Evolutionary conservation across 192 early-diverging fungal species (phyloP), one percentile per base, ranked within the genome.

Genomic region (Entomortierella chlamydospora): DNA sequence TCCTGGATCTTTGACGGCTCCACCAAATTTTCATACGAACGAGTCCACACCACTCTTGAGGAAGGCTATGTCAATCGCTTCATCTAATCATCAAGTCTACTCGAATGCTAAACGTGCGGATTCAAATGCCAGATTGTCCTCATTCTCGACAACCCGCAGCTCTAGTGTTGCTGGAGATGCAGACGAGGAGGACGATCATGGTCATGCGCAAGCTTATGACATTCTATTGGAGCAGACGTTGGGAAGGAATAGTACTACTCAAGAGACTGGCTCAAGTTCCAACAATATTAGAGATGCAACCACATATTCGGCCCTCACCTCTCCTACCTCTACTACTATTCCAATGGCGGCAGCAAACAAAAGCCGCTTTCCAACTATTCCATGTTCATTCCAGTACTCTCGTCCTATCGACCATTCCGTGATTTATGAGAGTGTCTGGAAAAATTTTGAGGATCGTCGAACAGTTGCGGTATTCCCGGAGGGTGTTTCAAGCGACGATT

Each of bases 381-480:
- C 77, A 20, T 81, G 76, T 54, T 37, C 72, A 8, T 83, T 71
- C 42, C 64, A 72, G 41, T 83, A 68, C 31, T 72, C 77, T 17
- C 70, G 70, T 22, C 74, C 70, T 42, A 73, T 80, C 30, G 71
- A 78, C 23, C 76, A 83, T 42, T 74, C 76, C 28, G 58, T 73
- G 51, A 74, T 83, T 29, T 83, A 83, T 39, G 72, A 78, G 22
- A 73, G 71, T 49, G 82, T 83, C 4, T 81, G 78, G 63, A 70
- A 81, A 31, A 78, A 79, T 47, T 83, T 83, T 64, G 72, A 73
- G n/a, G 63, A 79, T 47, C 56, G 51, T 28, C 50, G 74, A 15
- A 74, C 76, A 31, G 77, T 83, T 15, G 76, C 76, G 0, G 78
- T 83, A 11, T 83, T 81, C 58, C 82, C 82, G 4, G 82, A 83